Base-by-base conservation (phyloP, 1,139 yeast species). In the Magnusiomyces fungicola region DNA sequence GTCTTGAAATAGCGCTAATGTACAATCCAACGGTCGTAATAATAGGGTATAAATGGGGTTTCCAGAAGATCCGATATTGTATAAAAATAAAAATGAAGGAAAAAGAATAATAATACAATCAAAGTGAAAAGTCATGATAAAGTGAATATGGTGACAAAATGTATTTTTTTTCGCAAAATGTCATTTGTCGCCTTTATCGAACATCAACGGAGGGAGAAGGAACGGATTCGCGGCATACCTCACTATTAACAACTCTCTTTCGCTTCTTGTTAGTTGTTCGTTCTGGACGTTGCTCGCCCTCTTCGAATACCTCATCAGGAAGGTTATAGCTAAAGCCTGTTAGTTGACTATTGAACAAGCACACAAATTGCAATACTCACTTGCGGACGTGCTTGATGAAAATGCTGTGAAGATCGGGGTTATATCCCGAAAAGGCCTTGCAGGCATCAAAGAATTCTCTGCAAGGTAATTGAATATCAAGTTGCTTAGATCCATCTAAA, bases 401-500 rank as follows among this genome's bases (percentile, higher is more conserved):
- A 56, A 72, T 73, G 45, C 72, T 70, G 61, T 82, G 74, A 16
- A 74, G 65, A 39, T 78, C 76, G 50, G 78, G 82, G 56, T 83
- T 77, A 60, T 77, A 92, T 34, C 73, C 72, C 10, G 74, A 71
- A 80, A 92, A 87, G 38, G 79, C 74, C 57, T 87, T 81, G 65
- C 97, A 87, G 18, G 88, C 69, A 47, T 76, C 81, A 67, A 76
- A 87, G 64, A 90, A 92, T 54, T 92, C 98, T 21, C 88, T 76
- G 62, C 97, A 90, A 10, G 97, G 97, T 57, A 82, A 76, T 60
- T 88, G 96, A 48, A 92, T 83, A 62, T 92, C 97, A 55, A 92
- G 74, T 58, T 81, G 83, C 50, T 69, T 67, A 42, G 65, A 58
- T 18, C 56, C 56, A 24, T 62, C 66, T 30, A 42, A 19, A 39